Evolutionary conservation across 2,329 filamentous ascomycete species (phyloP), one percentile per base, ranked within the genome.

Genomic region (Shiraia sp.): DNA sequence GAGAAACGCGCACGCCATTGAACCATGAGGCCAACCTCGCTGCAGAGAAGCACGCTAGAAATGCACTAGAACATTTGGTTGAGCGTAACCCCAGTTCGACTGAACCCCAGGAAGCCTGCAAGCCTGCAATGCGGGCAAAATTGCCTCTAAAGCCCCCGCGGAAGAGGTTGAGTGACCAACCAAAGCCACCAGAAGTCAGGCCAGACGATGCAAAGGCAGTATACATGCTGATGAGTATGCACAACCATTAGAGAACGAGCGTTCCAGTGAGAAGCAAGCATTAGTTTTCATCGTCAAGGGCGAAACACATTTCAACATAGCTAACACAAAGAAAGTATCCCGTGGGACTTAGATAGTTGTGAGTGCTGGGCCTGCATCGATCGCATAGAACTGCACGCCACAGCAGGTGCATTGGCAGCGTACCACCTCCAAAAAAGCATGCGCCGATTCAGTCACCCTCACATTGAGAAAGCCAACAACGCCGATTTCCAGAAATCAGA

Each of bases 41-140:
- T 52, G 49, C 51, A 47, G 17, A 36, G 54, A 58, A 60, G 46
- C 30, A 32, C 37, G 47, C 50, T 59, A 56, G 56, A 59, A 59
- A 47, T 3, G 3, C 17, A 24, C 51, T 57, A 56, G 56, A 59
- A 57, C 14, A 6, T 45, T 27, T 34, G 37, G 49, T 53, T 55
- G 52, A 50, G 49, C n/a, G 27, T 28, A 25, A 14, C 31, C 32
- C 36, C 31, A 28, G 30, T 31, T 10, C 37, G 13, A n/a, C 15
- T 19, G 28, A 35, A 35, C 41, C 45, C 28, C 38, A 44, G 25
- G 10, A 42, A n/a, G n/a, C n/a, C n/a, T n/a, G n/a, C n/a, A n/a
- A n/a, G n/a, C n/a, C n/a, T n/a, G n/a, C n/a, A n/a, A n/a, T 17
- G 25, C 32, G 31, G 36, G 32, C 32, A 17, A 10, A 30, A 15